phyloP scores from a whole-genome alignment of 257 asterid species.

The Fraxinus pennsylvanica region DNA sequence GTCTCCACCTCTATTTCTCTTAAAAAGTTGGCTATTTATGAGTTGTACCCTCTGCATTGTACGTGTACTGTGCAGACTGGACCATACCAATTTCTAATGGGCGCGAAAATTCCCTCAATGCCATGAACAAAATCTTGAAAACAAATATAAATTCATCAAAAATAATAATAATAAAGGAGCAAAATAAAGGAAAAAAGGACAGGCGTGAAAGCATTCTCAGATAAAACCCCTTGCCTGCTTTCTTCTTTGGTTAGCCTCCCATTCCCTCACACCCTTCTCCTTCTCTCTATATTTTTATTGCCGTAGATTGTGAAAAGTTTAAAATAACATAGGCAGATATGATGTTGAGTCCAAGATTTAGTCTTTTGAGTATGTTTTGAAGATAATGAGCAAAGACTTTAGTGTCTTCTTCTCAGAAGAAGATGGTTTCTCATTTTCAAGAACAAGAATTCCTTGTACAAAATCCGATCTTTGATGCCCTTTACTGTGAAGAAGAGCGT shows the following conservation, averaged over 20 bases:
- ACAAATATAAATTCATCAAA: neutral
- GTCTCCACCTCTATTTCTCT: too few relatives aligned
- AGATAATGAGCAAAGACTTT: slow-evolving; percentile 68
- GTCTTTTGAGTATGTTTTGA: slow-evolving; percentile 37
- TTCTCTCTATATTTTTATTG: slow-evolving; percentile 8
- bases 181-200: slow-evolving; percentile 42
- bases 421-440: slow-evolving; percentile 55
- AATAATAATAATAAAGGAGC: neutral
- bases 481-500: slow-evolving; percentile 74
- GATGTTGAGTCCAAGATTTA: slow-evolving; percentile 57
- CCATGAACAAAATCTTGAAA: slow-evolving; percentile 15
- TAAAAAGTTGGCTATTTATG: slow-evolving; percentile 7
- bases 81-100: slow-evolving; percentile 22
- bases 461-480: slow-evolving; percentile 69
- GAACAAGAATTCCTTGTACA: slow-evolving; percentile 44
- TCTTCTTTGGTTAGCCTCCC: slow-evolving; percentile 34
- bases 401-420: slow-evolving; percentile 63
- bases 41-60: slow-evolving; percentile 5
- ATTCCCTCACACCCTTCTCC: slow-evolving; percentile 11
- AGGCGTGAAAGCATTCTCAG: slow-evolving; percentile 73
- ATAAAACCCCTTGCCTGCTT: slow-evolving; percentile 59
- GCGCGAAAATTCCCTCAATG: slow-evolving; percentile 38
- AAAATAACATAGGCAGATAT: slow-evolving; percentile 37
- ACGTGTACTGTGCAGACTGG: slow-evolving; percentile 11
- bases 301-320: slow-evolving; percentile 21